Base-by-base conservation (phyloP, 345 rosid species). In the Excoecaria cochinchinensis region DNA sequence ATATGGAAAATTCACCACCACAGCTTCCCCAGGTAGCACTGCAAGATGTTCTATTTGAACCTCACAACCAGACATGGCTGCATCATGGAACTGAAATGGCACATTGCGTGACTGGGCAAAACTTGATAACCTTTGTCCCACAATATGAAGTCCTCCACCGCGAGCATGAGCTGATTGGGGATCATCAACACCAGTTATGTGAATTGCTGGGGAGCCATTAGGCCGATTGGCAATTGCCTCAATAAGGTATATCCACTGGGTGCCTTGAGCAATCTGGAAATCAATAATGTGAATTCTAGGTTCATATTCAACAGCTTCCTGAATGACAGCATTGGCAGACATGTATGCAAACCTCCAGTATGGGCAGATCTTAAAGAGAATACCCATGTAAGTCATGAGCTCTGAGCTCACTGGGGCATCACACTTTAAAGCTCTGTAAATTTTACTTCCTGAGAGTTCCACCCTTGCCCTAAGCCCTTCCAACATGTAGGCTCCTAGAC, bases 381-480 rank as follows among this genome's bases (percentile, higher is more conserved):
- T 81, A 2, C 83, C 70, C 99, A 95, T 95, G 87, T 93, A 95
- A 75, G 97, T 88, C 99, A 95, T 89, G 46, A 95, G 83, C 66
- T 95, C 99, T 8, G 92, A 82, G 80, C 99, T 90, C 39, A 92
- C 80, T 8, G 99, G 98, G 59, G 91, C 89, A 24, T 85, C 82
- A 69, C 99, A 95, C 70, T 89, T 93, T 82, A 95, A 83, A 69
- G 94, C 87, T 82, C 76, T 85, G 86, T 93, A 95, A 80, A 95
- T 95, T 76, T 83, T 86, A 81, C 97, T 87, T 50, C 99, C 99
- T 0, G 99, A 90, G 12, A 86, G 86, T 67, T 91, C 95, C 81
- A 95, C 80, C 85, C 93, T 91, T 0, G 99, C 98, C 82, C 93
- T 82, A 51, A 95, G 93, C 76, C 98, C 97, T 85, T 95, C 99